Percentiles rank a stretch among this genome's conserved stretches.
Evolutionary conservation across 2,329 filamentous ascomycete species (phyloP).

Genomic region (Furcasterigmium furcatum): DNA sequence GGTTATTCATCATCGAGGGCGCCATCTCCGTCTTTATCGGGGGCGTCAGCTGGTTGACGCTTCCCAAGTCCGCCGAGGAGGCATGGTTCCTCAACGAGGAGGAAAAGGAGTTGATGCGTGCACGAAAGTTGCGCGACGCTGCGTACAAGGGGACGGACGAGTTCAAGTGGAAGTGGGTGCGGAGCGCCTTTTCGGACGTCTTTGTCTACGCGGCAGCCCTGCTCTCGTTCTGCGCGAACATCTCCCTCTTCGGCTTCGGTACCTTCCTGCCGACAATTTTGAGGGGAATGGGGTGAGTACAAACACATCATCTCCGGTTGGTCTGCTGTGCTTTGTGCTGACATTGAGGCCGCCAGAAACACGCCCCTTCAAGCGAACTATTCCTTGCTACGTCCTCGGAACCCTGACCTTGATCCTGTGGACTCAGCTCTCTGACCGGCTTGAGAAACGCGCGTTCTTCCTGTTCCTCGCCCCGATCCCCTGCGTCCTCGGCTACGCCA

Average conservation of each 20-base stretch:
- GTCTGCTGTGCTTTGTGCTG: slow-evolving; percentile 4
- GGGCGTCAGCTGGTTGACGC: slow-evolving; percentile 29
- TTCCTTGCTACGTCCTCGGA: slow-evolving; percentile 11
- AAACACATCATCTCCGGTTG: slow-evolving; percentile 4
- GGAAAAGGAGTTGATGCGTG: slow-evolving; percentile 26
- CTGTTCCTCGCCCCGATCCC: slow-evolving; percentile 20
- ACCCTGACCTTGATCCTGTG: slow-evolving; percentile 6
- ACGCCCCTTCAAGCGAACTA: slow-evolving; percentile 11
- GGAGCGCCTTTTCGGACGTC: slow-evolving; percentile 20
- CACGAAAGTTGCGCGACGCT: slow-evolving; percentile 18
- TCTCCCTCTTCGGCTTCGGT: slow-evolving; percentile 23
- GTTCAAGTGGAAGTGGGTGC: slow-evolving; percentile 19
- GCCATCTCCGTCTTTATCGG: slow-evolving; percentile 25
- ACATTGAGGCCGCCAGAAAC: no score
- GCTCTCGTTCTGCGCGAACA: slow-evolving; percentile 24
- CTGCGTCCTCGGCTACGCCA: slow-evolving; percentile 28
- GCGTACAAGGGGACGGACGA: slow-evolving; percentile 22
- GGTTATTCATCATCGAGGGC: slow-evolving; percentile 47
- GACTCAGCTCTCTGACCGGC: slow-evolving; percentile 21
- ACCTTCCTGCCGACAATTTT: slow-evolving; percentile 20
- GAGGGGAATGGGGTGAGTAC: slow-evolving; percentile 7
- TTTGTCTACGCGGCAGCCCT: slow-evolving; percentile 20
- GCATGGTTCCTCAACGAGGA: slow-evolving; percentile 39
- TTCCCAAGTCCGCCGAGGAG: slow-evolving; percentile 39
- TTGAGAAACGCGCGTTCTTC: slow-evolving; percentile 23